Base-by-base conservation (phyloP, 257 asterid genomes). In the Dorcoceras hygrometricum region DNA sequence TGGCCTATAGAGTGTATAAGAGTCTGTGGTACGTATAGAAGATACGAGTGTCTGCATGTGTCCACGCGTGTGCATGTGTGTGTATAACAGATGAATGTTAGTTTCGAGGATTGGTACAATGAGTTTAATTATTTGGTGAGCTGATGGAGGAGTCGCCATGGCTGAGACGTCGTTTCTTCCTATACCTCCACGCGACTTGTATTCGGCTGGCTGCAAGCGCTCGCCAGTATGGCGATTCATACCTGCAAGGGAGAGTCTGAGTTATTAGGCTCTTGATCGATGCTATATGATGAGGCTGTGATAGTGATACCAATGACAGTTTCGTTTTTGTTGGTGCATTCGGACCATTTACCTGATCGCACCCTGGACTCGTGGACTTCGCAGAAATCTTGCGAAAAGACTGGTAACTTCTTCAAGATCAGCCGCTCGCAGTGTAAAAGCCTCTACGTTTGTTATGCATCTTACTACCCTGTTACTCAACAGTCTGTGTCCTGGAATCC, bases 201-300 rank as follows among this genome's bases (percentile, higher is more conserved):
- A 90, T 90, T 31, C 78, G 81, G 56, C 85, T 77, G 0, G 92
- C 95, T 55, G 97, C 95, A 5, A 78, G 81, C 36, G 82, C 83
- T 63, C 92, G 77, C 96, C 95, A 88, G 75, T 94, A 94, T n/a
- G 95, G 95, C 2, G 99, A 94, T 71, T 78, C 88, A 16, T 90
- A 94, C 75, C 99, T 94, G 81, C 56, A 58, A 43, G 0, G 8
- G 16, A 24, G n/a, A 20, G 8, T 24, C 19, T n/a, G 23, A 0
- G 27, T 28, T 32, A 20, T 7, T n/a, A 62, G 12, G 18, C 12
- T 39, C 18, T 39, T 34, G 48, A 25, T 4, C 0, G 10, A 43
- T 36, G 1, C 18, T 22, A 14, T n/a, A 7, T 2, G 29, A 12
- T 9, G 28, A 43, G n/a, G 4, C 16, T 6, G 19, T 20, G 23